Evolutionary conservation across 768 basidiomycete species (phyloP), one percentile per base, ranked within the genome.

Genomic region (Lentinula sp.): DNA sequence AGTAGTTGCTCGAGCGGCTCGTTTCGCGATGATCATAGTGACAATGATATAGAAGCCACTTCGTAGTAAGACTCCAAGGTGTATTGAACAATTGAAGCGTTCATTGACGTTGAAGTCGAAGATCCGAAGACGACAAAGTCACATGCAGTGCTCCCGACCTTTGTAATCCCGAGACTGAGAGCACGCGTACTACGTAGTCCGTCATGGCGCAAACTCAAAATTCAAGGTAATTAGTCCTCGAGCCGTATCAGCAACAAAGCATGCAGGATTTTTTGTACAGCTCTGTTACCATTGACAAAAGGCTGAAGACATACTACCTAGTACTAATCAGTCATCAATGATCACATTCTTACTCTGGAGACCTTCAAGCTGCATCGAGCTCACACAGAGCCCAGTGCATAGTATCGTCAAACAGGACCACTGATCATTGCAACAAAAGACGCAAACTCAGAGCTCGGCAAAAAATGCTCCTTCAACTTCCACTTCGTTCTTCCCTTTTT

Each of bases 401-500:
- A 4, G 3, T 4, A 28, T 3, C 28, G 28, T 28, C 28, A 3
- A 4, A 28, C 28, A 28, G 28, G 2, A 28, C 28, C 28, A 28
- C 28, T 28, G 28, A 28, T 28, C 28, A 28, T 28, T 28, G 28
- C 28, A 28, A 28, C 28, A 28, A 0, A 28, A 28, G 28, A 28
- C 28, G 28, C 28, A 28, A 28, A 28, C 1, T 60, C 50, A 89
- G 62, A 92, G 72, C 49, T 79, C 87, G 49, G 83, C 80, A 66
- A 91, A 92, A 72, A 91, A 92, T 18, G 82, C 76, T 9, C 76
- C 76, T 34, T 86, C 82, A 4, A 79, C 79, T 35, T 81, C 83
- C 23, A 84, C 75, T 55, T 80, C 76, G 64, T 88, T 86, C 64
- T 76, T 79, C 23, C 84, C 84, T 70, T 84, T 87, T 70, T 81